Evolutionary conservation across 2,329 filamentous ascomycete species (phyloP).

Genomic region (Colletotrichum chlorophyti): DNA sequence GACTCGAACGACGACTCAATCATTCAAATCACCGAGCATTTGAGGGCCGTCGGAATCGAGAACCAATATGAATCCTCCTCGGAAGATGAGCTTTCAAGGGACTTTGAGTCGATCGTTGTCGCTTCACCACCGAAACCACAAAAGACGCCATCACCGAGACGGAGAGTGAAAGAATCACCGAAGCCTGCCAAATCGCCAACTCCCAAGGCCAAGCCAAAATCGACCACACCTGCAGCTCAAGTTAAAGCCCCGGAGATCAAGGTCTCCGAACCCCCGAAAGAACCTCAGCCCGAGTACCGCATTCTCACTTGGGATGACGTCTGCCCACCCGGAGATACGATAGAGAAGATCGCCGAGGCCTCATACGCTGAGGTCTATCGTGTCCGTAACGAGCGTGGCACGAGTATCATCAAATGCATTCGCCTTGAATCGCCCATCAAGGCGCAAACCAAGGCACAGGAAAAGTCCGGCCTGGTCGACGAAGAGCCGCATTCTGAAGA

Average conservation of each 20-base stretch:
- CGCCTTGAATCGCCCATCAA: constrained; percentile 65
- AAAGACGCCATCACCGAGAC: not conserved
- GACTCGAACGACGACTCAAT: constrained; percentile 32
- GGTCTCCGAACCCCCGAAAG: not conserved
- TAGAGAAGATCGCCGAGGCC: constrained; percentile 71
- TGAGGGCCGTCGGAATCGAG: constrained; percentile 39
- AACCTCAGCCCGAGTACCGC: constrained; percentile 41
- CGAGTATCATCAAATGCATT: constrained; percentile 71
- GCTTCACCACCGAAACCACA: not conserved
- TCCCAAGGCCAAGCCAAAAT: not conserved
- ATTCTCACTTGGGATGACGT: constrained; percentile 64
- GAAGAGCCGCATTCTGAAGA: constrained; percentile 63
- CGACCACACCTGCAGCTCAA: not conserved
- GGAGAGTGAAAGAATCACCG: constrained; percentile 1
- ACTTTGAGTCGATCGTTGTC: constrained; percentile 14
- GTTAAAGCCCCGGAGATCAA: not conserved
- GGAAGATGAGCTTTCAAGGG: constrained; percentile 22
- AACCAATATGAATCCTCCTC: constrained; percentile 29
- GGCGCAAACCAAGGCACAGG: constrained; percentile 62
- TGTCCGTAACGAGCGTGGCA: constrained; percentile 63
- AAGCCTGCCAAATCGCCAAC: not conserved
- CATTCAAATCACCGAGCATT: constrained; percentile 41
- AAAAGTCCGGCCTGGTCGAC: constrained; percentile 60
- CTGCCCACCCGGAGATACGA: constrained; percentile 57
- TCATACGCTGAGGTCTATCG: constrained; percentile 73